These are phyloP conservation scores for Penicillium corylophilum DNA, from an alignment of 2,329 filamentous ascomycete species.

Conservation along the genomic window DNA sequence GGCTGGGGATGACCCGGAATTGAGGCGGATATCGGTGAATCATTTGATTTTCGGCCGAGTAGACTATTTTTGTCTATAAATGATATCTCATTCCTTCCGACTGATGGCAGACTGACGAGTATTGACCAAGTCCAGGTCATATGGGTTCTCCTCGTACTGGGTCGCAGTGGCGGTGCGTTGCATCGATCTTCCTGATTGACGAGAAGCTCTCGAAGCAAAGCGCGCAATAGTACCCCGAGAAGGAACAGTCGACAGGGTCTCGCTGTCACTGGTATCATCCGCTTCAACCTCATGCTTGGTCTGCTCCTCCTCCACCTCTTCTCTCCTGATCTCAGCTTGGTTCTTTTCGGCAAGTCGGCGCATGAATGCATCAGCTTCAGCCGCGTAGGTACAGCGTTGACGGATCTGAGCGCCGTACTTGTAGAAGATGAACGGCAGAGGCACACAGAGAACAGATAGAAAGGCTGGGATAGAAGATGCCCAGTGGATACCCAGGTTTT, in stretches of 20 bases:
- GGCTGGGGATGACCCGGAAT: neutral
- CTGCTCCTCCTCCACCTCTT: constrained; percentile 8
- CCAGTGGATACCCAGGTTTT: constrained; percentile 47
- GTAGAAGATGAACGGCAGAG: constrained; percentile 44
- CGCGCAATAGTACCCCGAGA: constrained; percentile 18
- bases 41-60: neutral
- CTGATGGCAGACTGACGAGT: constrained; percentile 25
- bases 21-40: neutral
- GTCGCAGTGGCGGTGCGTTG: constrained; percentile 18
- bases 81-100: constrained; percentile 10
- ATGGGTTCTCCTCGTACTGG: constrained; percentile 28
- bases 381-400: constrained; percentile 38
- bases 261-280: constrained; percentile 14
- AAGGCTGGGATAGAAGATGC: constrained; percentile 47
- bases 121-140: constrained; percentile 27
- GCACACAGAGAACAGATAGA: constrained; percentile 41
- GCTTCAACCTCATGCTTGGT: constrained; percentile 1
- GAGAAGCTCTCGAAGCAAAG: constrained; percentile 17
- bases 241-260: constrained; percentile 18
- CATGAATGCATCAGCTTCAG: constrained; percentile 34
- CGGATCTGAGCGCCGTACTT: constrained; percentile 38
- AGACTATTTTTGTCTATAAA: neutral
- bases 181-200: constrained; percentile 20
- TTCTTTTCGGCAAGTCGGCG: constrained; percentile 22
- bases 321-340: constrained; percentile 7